phyloP scores from a whole-genome alignment of 768 basidiomycete species.

The Collybia mongolica region DNA sequence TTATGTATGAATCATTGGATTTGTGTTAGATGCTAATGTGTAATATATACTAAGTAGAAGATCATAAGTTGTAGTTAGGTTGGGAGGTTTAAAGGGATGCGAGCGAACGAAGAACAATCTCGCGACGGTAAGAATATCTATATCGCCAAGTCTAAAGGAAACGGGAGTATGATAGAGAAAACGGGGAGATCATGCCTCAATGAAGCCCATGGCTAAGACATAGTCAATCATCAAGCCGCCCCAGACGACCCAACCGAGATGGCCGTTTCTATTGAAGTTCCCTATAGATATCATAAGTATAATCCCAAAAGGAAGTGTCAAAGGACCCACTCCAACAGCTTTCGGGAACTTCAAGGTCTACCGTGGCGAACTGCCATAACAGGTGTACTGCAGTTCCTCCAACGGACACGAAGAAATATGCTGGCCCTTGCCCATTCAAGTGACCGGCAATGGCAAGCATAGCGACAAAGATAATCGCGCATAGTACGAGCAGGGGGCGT shows the following conservation, averaged over 20 bases:
- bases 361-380: conserved; percentile 44
- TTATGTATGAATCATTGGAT: no score
- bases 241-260: conserved; percentile 49
- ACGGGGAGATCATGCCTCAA: neutral
- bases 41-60: no score
- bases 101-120: no score
- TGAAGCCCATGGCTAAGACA: conserved; percentile 8
- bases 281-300: conserved; percentile 18
- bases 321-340: conserved; percentile 45
- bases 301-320: no score
- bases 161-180: neutral
- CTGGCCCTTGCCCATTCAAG: conserved; percentile 49
- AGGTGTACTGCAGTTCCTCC: conserved; percentile 44
- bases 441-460: conserved; percentile 53
- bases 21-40: no score
- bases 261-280: conserved; percentile 47
- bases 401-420: conserved; percentile 44
- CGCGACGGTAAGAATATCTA: no score
- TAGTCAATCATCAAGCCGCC: conserved; percentile 41
- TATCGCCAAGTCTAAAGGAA: neutral
- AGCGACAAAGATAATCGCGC: conserved; percentile 50
- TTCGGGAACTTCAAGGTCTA: conserved; percentile 38
- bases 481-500: conserved; percentile 50
- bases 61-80: no score
- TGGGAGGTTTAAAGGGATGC: no score